Percentiles rank a stretch among this genome's conserved stretches.
Conservation (phyloP, 2,329 filamentous ascomycete species). For the Aspergillus bombycis region DNA sequence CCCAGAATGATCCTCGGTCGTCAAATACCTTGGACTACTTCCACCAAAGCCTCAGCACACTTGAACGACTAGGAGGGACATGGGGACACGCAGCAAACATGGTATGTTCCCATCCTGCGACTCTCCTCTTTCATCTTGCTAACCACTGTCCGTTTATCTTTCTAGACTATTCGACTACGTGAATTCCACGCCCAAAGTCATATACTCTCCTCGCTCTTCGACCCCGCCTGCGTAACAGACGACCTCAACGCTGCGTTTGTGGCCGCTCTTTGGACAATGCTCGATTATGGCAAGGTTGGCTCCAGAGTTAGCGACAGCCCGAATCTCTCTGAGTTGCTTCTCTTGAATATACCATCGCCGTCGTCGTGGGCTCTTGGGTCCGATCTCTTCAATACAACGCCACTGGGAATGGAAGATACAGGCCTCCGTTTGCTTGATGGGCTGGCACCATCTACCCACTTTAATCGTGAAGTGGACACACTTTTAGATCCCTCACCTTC, state of each 20-base stretch:
- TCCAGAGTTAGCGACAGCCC: too few relatives aligned
- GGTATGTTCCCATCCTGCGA: constrained; percentile 14
- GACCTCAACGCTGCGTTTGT: constrained; percentile 22
- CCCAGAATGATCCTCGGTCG: neutral
- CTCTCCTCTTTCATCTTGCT: too few relatives aligned
- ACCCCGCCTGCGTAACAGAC: constrained; percentile 18
- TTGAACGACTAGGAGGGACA: constrained; percentile 20
- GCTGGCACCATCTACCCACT: too few relatives aligned
- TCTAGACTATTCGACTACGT: constrained; percentile 21
- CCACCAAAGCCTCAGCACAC: constrained; percentile 18
- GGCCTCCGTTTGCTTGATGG: too few relatives aligned
- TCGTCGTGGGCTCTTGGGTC: too few relatives aligned
- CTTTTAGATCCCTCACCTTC: too few relatives aligned
- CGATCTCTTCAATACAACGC: too few relatives aligned
- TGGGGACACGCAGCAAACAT: constrained; percentile 29
- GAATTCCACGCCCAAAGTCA: constrained; percentile 27
- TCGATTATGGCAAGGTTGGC: constrained; percentile 20
- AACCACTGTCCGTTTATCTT: neutral
- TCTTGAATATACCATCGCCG: too few relatives aligned
- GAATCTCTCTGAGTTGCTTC: too few relatives aligned
- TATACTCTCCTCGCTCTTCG: constrained; percentile 21
- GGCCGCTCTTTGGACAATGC: constrained; percentile 26
- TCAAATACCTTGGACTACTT: constrained; percentile 20
- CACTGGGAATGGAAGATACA: too few relatives aligned
- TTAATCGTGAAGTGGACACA: too few relatives aligned